These are phyloP conservation scores for Pichia heedii DNA, from an alignment of 805 yeast species.

Conservation along the genomic window DNA sequence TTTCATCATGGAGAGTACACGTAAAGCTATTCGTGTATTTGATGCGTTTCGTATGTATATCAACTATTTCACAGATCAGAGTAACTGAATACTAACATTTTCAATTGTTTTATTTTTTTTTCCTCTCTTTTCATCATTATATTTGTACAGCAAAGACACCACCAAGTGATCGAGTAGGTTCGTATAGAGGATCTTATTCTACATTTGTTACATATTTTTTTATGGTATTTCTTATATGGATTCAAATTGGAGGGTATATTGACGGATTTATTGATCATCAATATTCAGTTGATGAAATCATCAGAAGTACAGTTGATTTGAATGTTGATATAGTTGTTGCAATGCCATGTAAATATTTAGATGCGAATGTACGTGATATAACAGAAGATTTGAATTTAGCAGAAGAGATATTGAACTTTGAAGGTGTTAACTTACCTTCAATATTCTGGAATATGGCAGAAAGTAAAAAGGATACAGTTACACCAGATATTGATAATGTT, in stretches of 20 bases:
- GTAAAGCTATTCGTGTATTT: conserved; percentile 35
- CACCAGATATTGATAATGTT: conserved; percentile 61
- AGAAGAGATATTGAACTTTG: conserved; percentile 61
- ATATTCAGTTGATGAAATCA: conserved; percentile 59
- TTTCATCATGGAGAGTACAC: conserved; percentile 20
- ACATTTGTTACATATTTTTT: conserved; percentile 55
- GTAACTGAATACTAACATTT: not conserved
- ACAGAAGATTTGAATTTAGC: conserved; percentile 76
- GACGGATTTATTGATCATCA: conserved; percentile 77
- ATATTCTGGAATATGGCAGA: conserved; percentile 29
- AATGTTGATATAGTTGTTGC: conserved; percentile 75
- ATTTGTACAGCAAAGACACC: conserved; percentile 48
- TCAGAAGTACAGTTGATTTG: conserved; percentile 51
- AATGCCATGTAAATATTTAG: conserved; percentile 73
- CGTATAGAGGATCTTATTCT: conserved; percentile 69
- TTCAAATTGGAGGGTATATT: conserved; percentile 74
- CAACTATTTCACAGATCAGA: not conserved
- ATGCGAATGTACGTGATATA: conserved; percentile 66
- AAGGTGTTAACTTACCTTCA: conserved; percentile 51
- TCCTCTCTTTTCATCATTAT: no score
- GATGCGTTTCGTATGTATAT: conserved; percentile 59
- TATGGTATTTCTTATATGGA: conserved; percentile 65
- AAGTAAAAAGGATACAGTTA: conserved; percentile 33
- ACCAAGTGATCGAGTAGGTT: conserved; percentile 61
- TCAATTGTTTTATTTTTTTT: no score